Evolutionary conservation across 2,329 filamentous ascomycete genomes (phyloP), one percentile per base, ranked within the genome.

Genomic region (Arthrobotrys iridis): DNA sequence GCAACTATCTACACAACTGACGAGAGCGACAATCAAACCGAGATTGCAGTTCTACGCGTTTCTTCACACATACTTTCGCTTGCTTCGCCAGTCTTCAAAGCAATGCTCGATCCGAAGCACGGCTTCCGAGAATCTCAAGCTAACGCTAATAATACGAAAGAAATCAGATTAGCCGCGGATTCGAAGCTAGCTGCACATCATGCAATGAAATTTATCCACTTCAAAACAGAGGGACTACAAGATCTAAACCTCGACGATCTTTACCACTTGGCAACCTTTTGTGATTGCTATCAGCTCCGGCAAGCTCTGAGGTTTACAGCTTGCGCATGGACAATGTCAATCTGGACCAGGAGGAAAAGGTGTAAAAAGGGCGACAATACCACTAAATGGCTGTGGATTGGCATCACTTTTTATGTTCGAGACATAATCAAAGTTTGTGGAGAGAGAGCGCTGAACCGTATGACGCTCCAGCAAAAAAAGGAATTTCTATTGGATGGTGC

Each of bases 1-100:
- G 35, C 35, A 5, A 40, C 35, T n/a, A 10, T 33, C 2, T 40
- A 33, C 10, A 10, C 4, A 4, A 33, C 4, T 5, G 28, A 33
- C 4, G 4, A 5, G 4, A 33, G 10, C 4, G 28, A 33, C 28
- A 33, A 33, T 10, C 4, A 10, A 5, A 5, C 10, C 28, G 28
- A 33, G 24, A 50, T 63, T 3, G 59, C 35, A 7, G 20, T 40
- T 26, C 28, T 63, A 4, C 59, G 18, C 18, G 4, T 63, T 28
- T 63, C 28, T 26, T 63, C 43, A 18, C 40, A 48, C 48, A 43
- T 30, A 15, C 18, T 63, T 26, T 63, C 59, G 4, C 41, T 63
- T n/a, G 45, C 43, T 37, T 63, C 59, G 4, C 59, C 59, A 2
- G 8, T 50, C 24, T 22, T 63, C 8, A 5, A 20, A 48, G 41